Base-by-base conservation (phyloP, 2,329 filamentous ascomycete species). In the Penicillium sp. region DNA sequence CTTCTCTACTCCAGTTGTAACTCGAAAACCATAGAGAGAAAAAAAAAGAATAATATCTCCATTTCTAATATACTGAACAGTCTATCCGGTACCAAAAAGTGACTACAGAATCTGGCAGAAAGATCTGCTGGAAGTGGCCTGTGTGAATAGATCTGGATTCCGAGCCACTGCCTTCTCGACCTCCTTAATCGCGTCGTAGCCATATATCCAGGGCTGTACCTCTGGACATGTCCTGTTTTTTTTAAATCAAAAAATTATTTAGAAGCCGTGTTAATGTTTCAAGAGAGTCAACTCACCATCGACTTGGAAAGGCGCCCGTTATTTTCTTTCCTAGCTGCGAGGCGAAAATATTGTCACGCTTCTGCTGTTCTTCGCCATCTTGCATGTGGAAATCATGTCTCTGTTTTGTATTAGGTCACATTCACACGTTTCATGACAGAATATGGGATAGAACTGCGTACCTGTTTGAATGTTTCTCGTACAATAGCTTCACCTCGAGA, bases 191-290 rank as follows among this genome's bases (percentile, higher is more conserved):
- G 83, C 82, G 68, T 87, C 81, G 55, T 88, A 87, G 0, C 84
- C 83, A 58, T 83, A 88, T 40, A 88, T 56, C 82, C 84, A 87
- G 0, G 80, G 79, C 65, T 88, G 84, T 0, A 84, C 79, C 27
- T 81, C 72, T 0, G 83, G 84, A 62, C 84, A 87, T 1, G 80
- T 84, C 80, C 74, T 73, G 23, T 40, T 26, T n/a, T n/a, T n/a
- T n/a, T n/a, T n/a, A n/a, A n/a, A n/a, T n/a, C 17, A 17, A 2
- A 15, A 18, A 15, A 37, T 4, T 26, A n/a, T 30, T 27, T 36
- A 51, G 33, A 44, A 7, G 13, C n/a, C 12, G 13, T 9, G n/a
- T 7, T 3, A 9, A 17, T n/a, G 15, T 10, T 17, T 13, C 12
- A n/a, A 1, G 44, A 43, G 29, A 39, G 33, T 10, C 2, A 34